A percentile compares a stretch with the other conserved stretches of the same genome.
Conservation (phyloP, 1,284 basidiomycete species). For the Crocinoboletus sp. region DNA sequence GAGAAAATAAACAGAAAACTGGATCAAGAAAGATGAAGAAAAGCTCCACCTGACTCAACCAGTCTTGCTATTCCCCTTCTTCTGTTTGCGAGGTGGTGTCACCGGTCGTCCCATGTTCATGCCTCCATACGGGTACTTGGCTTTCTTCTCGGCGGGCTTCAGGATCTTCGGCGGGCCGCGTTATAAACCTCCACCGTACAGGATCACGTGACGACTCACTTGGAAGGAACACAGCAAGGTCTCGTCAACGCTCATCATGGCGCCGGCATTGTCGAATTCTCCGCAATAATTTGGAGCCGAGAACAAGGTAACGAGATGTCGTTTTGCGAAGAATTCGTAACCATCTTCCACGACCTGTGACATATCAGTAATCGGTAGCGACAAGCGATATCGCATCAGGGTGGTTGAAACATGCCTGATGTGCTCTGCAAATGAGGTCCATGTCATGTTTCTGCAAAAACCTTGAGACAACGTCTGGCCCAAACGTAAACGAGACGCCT, state of each 20-base stretch:
- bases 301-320: slow-evolving; percentile 96
- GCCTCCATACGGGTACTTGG: slow-evolving; percentile 83
- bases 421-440: slow-evolving; percentile 98
- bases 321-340: slow-evolving; percentile 98
- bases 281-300: slow-evolving; percentile 98
- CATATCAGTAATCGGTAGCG: slow-evolving; percentile 1
- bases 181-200: slow-evolving; percentile 1
- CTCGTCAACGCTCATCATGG: slow-evolving; percentile 99
- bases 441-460: slow-evolving; percentile 99
- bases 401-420: slow-evolving; percentile 63
- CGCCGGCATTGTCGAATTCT: slow-evolving; percentile 98
- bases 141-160: slow-evolving; percentile 99
- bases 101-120: slow-evolving; percentile 77
- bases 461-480: slow-evolving; percentile 95
- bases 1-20: slow-evolving; percentile 26
- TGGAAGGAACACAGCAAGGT: slow-evolving; percentile 98
- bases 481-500: slow-evolving; percentile 98
- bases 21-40: slow-evolving; percentile 25
- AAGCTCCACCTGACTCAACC: slow-evolving; percentile 40
- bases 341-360: slow-evolving; percentile 94
- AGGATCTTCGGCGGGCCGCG: slow-evolving; percentile 68
- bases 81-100: slow-evolving; percentile 80
- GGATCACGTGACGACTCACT: slow-evolving; percentile 46
- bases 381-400: slow-evolving; percentile 4
- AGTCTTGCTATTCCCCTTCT: slow-evolving; percentile 73